Base-by-base conservation (phyloP, 176 grass and related monocot species). In the Carex littledalei region DNA sequence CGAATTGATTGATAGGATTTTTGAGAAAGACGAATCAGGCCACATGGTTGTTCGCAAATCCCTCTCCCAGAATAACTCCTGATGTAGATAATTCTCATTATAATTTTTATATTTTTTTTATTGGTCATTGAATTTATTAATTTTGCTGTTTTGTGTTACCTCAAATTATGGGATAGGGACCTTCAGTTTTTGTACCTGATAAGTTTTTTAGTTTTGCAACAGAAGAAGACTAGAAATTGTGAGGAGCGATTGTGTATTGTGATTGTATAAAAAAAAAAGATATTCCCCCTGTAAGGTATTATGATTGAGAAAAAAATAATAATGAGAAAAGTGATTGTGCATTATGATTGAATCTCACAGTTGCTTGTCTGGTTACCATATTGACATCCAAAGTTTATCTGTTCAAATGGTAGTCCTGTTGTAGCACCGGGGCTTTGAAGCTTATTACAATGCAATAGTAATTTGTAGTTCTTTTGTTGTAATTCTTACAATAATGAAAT, bases 1-100 rank as follows among this genome's bases (percentile, higher is more conserved):
- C 7, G 92, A 97, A 53, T 89, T 97, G 34, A 92, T 97, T 56
- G 92, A 97, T 63, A 87, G 83, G 54, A 87, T 97, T 53, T 91
- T 97, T 63, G 94, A 97, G 8, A 91, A 84, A 73, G 81, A 94
- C 9, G 92, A 93, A 21, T 87, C 88, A 0, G 90, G 90, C 17
- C 86, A 82, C 12, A 91, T 91, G 18, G 84, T 94, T 57, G 86
- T 97, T 22, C 86, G 89, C 12, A 80, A 81, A 67, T 89, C 87
- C 10, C 34, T 83, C 3, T 86, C 86, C 39, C 7, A 89, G 10
- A 50, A 37, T 66, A 24, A 14, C 47, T 63, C 39, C 64, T 86
- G 10, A 73, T 65, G 64, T 90, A 80, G 76, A 88, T 84, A 65
- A 47, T 75, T 79, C 80, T 67, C 16, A 49, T 81, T 37, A 14